A percentile compares a stretch with the other conserved stretches of the same genome.
phyloP scores from a whole-genome alignment of 202 grass and related monocot species.

The Carex arenaria region DNA sequence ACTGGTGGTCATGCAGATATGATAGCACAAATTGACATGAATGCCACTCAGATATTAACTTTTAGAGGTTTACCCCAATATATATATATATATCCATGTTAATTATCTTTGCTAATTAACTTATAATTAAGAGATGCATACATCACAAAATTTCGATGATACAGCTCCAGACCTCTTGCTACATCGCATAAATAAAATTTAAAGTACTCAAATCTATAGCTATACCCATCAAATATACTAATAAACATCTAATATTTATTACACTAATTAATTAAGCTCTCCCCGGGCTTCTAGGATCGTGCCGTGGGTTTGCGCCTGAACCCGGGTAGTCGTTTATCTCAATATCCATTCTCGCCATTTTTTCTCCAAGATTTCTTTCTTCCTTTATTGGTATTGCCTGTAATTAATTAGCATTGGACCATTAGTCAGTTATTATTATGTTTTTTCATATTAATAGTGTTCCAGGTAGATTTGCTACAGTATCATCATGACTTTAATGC shows the following conservation, averaged over 20 bases:
- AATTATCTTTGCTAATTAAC: not conserved
- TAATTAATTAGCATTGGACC: not conserved
- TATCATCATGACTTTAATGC: not conserved
- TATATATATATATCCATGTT: conserved; percentile 13
- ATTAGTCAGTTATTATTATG: not conserved
- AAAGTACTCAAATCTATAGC: not conserved
- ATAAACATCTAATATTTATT: not conserved
- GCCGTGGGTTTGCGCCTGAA: conserved; percentile 69
- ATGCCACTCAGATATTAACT: not conserved
- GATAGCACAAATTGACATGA: not conserved
- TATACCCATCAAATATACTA: conserved; percentile 18
- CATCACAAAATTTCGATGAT: conserved; percentile 22
- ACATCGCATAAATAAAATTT: conserved; percentile 11
- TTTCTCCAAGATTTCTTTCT: conserved; percentile 21
- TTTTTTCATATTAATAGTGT: not conserved
- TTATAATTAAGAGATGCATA: conserved; percentile 19
- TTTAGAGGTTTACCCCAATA: not conserved
- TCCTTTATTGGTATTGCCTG: conserved; percentile 15
- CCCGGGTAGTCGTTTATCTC: conserved; percentile 76
- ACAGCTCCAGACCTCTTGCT: conserved; percentile 17
- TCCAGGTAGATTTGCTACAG: not conserved
- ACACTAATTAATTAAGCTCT: conserved; percentile 23
- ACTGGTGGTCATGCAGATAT: not conserved
- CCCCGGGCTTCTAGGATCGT: conserved; percentile 59
- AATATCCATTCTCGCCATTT: conserved; percentile 50